Evolutionary conservation across 331 rosid species (phyloP).

Genomic region (Malus hybrid): DNA sequence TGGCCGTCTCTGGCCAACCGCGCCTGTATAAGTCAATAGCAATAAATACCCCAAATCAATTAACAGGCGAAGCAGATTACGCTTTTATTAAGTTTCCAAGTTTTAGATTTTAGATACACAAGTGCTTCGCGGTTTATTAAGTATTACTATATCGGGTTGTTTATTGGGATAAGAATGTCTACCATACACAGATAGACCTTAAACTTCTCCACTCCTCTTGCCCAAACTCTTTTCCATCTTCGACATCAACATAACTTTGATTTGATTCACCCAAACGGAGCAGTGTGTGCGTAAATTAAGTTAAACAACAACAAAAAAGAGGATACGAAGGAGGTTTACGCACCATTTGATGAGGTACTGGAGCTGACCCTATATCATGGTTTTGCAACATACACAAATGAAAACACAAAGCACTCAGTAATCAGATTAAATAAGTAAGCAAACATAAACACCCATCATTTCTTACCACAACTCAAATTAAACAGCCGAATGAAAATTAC

Average conservation of each 20-base stretch:
- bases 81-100: neutral
- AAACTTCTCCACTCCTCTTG: neutral
- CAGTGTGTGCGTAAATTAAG: neutral
- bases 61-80: neutral
- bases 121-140: neutral
- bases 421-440: conserved; percentile 22
- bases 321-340: conserved; percentile 14
- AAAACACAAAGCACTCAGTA: neutral
- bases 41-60: neutral
- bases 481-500: neutral
- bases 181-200: neutral
- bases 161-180: neutral
- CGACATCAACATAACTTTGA: neutral
- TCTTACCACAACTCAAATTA: neutral
- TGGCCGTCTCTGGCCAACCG: conserved; percentile 90
- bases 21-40: conserved; percentile 44
- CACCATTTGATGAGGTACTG: conserved; percentile 93
- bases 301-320: neutral
- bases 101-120: neutral
- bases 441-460: neutral
- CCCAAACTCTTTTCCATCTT: neutral
- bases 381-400: conserved; percentile 12
- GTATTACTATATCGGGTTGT: neutral
- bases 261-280: neutral
- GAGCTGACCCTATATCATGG: conserved; percentile 53